phyloP scores from a whole-genome alignment of 1,284 basidiomycete species.

The Puccinia horiana region DNA sequence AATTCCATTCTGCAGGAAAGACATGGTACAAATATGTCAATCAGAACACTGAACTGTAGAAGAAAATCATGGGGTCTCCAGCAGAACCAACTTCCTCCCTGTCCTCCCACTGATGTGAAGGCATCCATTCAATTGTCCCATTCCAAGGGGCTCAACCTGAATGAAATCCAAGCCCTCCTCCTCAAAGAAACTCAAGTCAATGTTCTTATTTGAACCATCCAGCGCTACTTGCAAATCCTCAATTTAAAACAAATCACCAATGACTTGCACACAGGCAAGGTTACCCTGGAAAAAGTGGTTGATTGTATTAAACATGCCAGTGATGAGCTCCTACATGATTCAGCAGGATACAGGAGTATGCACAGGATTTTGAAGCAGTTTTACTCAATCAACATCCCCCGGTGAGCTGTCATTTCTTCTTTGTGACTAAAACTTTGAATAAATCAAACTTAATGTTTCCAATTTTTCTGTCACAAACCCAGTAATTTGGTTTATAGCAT shows the following conservation, averaged over 20 bases:
- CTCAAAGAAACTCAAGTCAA: not conserved
- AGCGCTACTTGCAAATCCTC: not conserved
- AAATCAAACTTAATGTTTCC: not conserved
- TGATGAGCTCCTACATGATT: not conserved
- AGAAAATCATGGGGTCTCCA: not conserved
- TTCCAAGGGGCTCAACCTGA: not conserved
- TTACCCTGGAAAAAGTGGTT: not conserved
- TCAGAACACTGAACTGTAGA: not conserved
- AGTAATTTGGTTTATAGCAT: not conserved
- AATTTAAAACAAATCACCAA: not conserved
- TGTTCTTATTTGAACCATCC: not conserved
- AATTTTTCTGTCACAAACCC: not conserved
- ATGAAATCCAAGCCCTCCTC: not conserved
- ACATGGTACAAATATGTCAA: not conserved
- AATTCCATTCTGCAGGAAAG: not conserved
- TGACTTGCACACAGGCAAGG: not conserved
- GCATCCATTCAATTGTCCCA: conserved; percentile 8
- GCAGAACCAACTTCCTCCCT: not conserved
- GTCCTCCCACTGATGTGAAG: not conserved
- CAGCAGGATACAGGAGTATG: not conserved
- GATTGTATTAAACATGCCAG: not conserved
- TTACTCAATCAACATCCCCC: not conserved
- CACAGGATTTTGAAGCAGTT: not conserved
- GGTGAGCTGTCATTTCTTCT: not conserved
- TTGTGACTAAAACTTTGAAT: not conserved